These are phyloP conservation scores for Penicillium macrosclerotiorum DNA, from an alignment of 495 filamentous ascomycete genomes.

Conservation along the genomic window DNA sequence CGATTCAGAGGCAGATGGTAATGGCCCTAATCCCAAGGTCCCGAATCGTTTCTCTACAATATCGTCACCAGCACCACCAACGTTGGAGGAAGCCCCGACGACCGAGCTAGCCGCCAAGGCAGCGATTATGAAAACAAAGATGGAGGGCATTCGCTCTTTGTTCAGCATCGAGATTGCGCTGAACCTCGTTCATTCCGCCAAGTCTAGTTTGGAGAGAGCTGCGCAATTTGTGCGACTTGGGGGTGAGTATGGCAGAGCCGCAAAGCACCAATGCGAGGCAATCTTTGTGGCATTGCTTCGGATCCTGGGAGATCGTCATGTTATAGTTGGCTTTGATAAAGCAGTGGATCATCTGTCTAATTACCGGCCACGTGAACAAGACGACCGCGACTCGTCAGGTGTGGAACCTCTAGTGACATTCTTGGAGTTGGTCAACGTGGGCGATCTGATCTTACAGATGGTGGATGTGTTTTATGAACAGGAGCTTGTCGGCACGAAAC, in stretches of 20 bases:
- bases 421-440: conserved; percentile 95
- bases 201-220: conserved; percentile 81
- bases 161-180: conserved; percentile 97
- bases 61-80: conserved; percentile 43
- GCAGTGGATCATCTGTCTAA: conserved; percentile 87
- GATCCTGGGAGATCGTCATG: conserved; percentile 80
- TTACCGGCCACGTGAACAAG: conserved; percentile 87
- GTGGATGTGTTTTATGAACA: conserved; percentile 98
- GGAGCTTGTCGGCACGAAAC: conserved; percentile 75
- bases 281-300: conserved; percentile 85
- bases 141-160: conserved; percentile 89
- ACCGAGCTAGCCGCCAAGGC: conserved; percentile 94
- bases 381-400: conserved; percentile 63
- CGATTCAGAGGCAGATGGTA: conserved; percentile 31
- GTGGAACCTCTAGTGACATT: conserved; percentile 95
- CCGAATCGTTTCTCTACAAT: conserved; percentile 53
- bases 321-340: conserved; percentile 86
- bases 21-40: conserved; percentile 42
- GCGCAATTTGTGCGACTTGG: conserved; percentile 77
- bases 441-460: conserved; percentile 98
- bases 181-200: conserved; percentile 84
- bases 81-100: conserved; percentile 67
- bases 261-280: conserved; percentile 83
- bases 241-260: conserved; percentile 75
- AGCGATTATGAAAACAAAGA: conserved; percentile 87